Conservation (phyloP, 768 basidiomycete genomes). For the Crepidotus variabilis region DNA sequence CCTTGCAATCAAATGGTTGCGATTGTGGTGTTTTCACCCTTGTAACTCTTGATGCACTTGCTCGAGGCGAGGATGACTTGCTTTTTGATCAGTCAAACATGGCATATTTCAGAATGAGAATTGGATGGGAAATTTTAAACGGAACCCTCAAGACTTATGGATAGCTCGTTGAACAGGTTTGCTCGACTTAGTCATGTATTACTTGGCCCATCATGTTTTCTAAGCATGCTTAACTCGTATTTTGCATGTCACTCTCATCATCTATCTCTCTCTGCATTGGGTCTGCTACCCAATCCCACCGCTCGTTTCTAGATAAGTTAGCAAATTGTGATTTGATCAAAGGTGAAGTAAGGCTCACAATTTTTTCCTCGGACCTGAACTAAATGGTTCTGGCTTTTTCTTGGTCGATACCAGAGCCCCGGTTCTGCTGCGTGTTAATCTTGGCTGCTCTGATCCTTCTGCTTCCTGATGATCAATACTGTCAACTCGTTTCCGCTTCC, state of each 20-base stretch:
- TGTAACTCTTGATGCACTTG: slow-evolving; percentile 80
- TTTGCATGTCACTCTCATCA: no score
- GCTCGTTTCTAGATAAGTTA: not conserved
- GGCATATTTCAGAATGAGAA: slow-evolving; percentile 74
- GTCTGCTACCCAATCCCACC: not conserved
- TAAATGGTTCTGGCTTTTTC: not conserved
- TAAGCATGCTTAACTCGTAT: no score
- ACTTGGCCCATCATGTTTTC: no score
- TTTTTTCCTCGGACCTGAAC: not conserved
- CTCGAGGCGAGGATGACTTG: slow-evolving; percentile 73
- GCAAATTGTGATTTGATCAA: not conserved
- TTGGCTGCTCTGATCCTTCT: not conserved
- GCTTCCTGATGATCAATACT: no score
- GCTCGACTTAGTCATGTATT: no score
- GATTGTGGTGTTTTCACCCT: slow-evolving; percentile 98
- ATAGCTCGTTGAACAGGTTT: no score
- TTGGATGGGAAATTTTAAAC: slow-evolving; percentile 82
- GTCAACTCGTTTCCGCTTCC: no score
- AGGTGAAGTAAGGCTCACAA: not conserved
- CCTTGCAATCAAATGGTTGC: slow-evolving; percentile 88
- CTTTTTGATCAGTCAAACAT: slow-evolving; percentile 82
- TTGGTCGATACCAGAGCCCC: not conserved
- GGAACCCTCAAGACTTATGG: no score
- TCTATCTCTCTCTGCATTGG: no score
- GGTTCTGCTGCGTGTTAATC: not conserved